Evolutionary conservation across 768 basidiomycete genomes (phyloP).

Genomic region (Tricholoma bakamatsutake): DNA sequence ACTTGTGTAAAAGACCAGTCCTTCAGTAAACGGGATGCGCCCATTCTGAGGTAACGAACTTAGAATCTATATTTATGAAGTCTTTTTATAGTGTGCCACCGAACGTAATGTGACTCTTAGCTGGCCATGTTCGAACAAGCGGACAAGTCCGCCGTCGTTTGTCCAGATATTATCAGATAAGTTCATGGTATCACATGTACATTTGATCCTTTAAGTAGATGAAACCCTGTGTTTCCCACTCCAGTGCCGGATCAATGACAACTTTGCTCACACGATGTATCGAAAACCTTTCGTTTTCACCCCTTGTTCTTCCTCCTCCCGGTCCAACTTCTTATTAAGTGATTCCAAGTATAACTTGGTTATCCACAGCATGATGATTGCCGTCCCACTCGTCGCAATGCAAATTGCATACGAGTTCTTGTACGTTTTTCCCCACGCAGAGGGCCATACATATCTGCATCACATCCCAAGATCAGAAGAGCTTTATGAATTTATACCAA

Average conservation of each 20-base stretch:
- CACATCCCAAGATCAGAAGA: neutral
- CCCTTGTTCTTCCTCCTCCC: constrained; percentile 28
- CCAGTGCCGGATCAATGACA: neutral
- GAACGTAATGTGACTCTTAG: neutral
- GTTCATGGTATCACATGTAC: neutral
- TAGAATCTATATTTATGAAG: neutral
- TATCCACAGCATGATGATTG: constrained; percentile 44
- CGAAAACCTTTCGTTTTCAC: constrained; percentile 33
- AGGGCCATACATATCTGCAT: constrained; percentile 60
- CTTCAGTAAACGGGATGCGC: constrained; percentile 19
- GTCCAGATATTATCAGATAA: constrained; percentile 9
- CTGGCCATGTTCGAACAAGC: neutral
- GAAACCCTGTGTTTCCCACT: no score
- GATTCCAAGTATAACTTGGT: constrained; percentile 40
- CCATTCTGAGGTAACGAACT: constrained; percentile 5
- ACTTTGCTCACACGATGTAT: constrained; percentile 39
- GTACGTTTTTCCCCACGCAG: constrained; percentile 67
- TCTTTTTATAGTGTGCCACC: neutral
- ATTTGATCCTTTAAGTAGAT: neutral
- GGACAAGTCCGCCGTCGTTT: constrained; percentile 21
- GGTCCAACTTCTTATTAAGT: constrained; percentile 35
- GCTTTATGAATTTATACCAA: neutral
- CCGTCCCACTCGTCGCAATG: constrained; percentile 47
- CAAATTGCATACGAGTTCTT: constrained; percentile 67
- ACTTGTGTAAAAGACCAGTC: constrained; percentile 69